These are phyloP conservation scores for Naganishia antarctica DNA, from an alignment of 768 basidiomycete genomes.

Conservation along the genomic window DNA sequence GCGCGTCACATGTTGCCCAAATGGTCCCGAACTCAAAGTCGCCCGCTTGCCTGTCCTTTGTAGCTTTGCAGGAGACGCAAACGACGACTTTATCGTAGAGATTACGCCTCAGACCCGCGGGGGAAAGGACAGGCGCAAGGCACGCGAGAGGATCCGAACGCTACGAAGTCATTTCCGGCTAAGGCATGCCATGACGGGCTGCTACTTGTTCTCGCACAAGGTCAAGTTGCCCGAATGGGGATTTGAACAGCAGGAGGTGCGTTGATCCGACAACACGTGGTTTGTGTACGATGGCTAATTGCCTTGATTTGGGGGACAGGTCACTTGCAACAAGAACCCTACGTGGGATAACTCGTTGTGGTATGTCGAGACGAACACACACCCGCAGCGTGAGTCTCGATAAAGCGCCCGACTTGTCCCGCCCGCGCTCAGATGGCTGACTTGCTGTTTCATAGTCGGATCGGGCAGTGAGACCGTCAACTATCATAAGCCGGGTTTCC, in stretches of 20 bases:
- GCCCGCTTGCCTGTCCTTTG: too few relatives aligned
- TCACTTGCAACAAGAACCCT: conserved; percentile 98
- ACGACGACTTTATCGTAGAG: conserved; percentile 83
- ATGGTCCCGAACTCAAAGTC: too few relatives aligned
- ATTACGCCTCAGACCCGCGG: conserved; percentile 62
- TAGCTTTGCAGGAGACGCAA: conserved; percentile 73
- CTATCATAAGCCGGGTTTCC: conserved; percentile 81
- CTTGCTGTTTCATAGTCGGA: conserved; percentile 56
- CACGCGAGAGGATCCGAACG: conserved; percentile 67
- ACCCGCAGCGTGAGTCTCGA: conserved; percentile 66
- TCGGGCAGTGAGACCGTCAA: conserved; percentile 73
- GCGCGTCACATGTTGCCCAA: too few relatives aligned
- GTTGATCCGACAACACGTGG: conserved; percentile 3
- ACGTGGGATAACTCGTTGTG: conserved; percentile 81
- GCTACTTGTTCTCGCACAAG: conserved; percentile 96
- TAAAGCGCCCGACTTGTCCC: too few relatives aligned
- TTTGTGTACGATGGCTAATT: not conserved
- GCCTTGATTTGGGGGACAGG: conserved; percentile 31
- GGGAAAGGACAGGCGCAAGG: conserved; percentile 59
- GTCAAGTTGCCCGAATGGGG: conserved; percentile 97
- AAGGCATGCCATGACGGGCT: conserved; percentile 78
- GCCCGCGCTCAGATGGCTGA: not conserved
- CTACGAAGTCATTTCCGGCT: conserved; percentile 76
- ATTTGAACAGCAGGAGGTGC: conserved; percentile 89
- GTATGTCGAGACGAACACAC: conserved; percentile 82